A percentile compares a stretch with the other conserved stretches of the same genome.
phyloP scores from a whole-genome alignment of 371 early-diverging fungal genomes.

The Mucor velutinosus region DNA sequence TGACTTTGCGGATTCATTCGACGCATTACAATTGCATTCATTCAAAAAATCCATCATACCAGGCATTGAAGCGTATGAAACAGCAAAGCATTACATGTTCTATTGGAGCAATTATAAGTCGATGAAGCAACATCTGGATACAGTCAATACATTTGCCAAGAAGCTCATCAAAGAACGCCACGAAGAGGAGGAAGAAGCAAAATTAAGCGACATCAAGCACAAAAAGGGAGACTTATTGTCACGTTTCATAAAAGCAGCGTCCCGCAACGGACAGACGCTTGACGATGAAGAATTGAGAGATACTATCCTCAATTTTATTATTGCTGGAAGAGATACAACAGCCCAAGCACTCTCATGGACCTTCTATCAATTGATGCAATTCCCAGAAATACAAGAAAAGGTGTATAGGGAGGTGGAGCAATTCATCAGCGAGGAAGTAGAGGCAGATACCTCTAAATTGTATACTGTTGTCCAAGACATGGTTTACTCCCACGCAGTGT shows the following conservation, averaged over 20 bases:
- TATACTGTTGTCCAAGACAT: constrained; percentile 54
- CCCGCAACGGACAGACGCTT: constrained; percentile 54
- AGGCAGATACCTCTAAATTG: constrained; percentile 30
- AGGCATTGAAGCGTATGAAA: constrained; percentile 17
- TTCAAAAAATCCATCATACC: constrained; percentile 14
- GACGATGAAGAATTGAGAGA: constrained; percentile 63
- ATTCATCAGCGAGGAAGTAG: constrained; percentile 38
- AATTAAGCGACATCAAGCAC: not conserved
- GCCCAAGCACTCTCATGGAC: constrained; percentile 75
- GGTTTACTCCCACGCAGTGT: constrained; percentile 63
- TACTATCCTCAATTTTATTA: constrained; percentile 69
- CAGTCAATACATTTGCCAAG: constrained; percentile 50
- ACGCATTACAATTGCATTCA: constrained; percentile 37
- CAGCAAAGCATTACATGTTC: not conserved
- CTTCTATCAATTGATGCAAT: constrained; percentile 54
- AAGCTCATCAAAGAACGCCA: constrained; percentile 46
- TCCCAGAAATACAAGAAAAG: constrained; percentile 53
- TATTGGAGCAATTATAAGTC: constrained; percentile 13
- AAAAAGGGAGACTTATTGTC: constrained; percentile 54
- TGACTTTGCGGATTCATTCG: constrained; percentile 56
- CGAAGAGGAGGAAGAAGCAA: constrained; percentile 16
- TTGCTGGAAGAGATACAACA: constrained; percentile 73
- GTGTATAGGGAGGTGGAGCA: constrained; percentile 59
- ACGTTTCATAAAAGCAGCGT: constrained; percentile 58
- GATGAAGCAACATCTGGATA: constrained; percentile 38